Evolutionary conservation across 768 basidiomycete species (phyloP), one percentile per base, ranked within the genome.

Genomic region (Lanmaoa rubissima): DNA sequence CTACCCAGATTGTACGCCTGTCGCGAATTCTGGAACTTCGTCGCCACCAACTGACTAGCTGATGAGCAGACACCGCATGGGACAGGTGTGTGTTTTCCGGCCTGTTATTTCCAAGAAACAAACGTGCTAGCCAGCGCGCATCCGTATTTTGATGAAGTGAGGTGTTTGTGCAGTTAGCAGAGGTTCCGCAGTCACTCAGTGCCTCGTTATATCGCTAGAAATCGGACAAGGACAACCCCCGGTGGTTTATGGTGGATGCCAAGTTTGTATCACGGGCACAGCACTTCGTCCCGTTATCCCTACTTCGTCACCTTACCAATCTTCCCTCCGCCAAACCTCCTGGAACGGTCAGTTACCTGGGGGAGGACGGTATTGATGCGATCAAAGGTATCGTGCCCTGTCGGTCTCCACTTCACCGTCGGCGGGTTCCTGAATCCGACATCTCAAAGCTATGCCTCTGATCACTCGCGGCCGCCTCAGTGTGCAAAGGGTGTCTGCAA

Each of bases 171-270:
- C 34, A 34, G 38, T 28, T 31, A 31, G 17, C 31, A 36, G 32
- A 31, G 32, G 36, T 28, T 32, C n/a, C 48, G 32, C 48, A 28
- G 38, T 48, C 36, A n/a, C 58, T 51, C 43, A 47, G 24, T 39
- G 41, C 39, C 16, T 41, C 39, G 8, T 4, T 16, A 21, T 14
- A 3, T 35, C 16, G 26, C 52, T 64, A 92, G 91, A 95, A 95
- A 83, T 82, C 92, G 2, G 79, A 92, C 54, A 64, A 84, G 64
- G 78, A 79, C 4, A 77, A 84, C 12, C 94, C 94, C 2, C 90
- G 81, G 67, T 98, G 94, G 94, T 94, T 80, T 76, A 98, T 98
- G 94, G 90, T 94, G 36, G 86, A 93, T 63, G 74, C 87, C 50
- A 81, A 79, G 34, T 94, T 95, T 69, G 63, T 72, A 16, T 75